phyloP scores from a whole-genome alignment of 2,329 filamentous ascomycete species.

The Fusarium humuli region DNA sequence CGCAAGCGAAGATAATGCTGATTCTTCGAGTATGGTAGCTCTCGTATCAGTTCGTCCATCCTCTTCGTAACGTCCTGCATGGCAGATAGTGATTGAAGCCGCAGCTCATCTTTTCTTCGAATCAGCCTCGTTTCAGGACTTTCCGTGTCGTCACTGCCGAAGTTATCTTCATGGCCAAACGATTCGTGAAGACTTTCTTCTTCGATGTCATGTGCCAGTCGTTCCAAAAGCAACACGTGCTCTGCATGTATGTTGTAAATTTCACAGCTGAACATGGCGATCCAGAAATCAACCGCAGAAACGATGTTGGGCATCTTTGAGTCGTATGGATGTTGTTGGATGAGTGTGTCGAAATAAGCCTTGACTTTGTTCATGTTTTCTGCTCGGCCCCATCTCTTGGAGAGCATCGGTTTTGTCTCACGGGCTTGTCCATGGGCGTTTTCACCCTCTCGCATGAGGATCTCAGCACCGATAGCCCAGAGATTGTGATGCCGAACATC shows the following conservation, averaged over 20 bases:
- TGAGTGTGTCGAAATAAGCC: conserved; percentile 80
- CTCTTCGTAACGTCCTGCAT: conserved; percentile 73
- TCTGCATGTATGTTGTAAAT: conserved; percentile 78
- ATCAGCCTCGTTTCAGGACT: conserved; percentile 33
- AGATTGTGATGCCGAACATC: conserved; percentile 77
- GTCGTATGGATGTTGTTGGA: conserved; percentile 80
- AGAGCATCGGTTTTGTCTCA: not conserved
- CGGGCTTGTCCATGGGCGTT: conserved; percentile 38
- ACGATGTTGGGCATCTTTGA: conserved; percentile 67
- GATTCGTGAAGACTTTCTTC: conserved; percentile 33
- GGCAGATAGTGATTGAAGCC: conserved; percentile 64
- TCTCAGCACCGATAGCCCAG: conserved; percentile 88
- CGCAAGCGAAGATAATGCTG: conserved; percentile 75
- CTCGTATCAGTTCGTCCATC: conserved; percentile 78
- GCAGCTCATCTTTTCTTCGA: conserved; percentile 55
- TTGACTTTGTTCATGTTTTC: conserved; percentile 60
- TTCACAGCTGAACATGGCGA: conserved; percentile 83
- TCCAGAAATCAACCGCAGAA: conserved; percentile 81
- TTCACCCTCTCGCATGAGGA: conserved; percentile 74
- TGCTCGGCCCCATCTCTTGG: conserved; percentile 56
- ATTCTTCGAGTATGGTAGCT: conserved; percentile 76
- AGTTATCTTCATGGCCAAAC: conserved; percentile 35
- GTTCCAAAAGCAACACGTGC: conserved; percentile 59
- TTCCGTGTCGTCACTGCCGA: conserved; percentile 37
- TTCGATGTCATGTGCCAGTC: conserved; percentile 49